Base-by-base conservation (phyloP, 495 filamentous ascomycete species). In the Jackrogersella multiformis region DNA sequence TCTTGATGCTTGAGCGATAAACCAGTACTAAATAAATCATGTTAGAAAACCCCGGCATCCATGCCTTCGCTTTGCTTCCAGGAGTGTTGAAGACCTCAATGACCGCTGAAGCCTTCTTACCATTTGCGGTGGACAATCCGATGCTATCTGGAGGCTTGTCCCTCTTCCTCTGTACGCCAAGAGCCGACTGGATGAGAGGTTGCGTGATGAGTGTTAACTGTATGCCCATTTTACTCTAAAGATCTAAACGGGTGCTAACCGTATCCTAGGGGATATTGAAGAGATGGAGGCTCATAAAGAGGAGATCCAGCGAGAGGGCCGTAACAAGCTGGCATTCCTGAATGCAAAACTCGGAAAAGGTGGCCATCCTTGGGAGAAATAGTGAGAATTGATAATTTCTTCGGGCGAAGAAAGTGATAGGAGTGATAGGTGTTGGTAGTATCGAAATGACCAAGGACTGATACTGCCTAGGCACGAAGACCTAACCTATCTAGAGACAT, bases 241-340 rank as follows among this genome's bases (percentile, higher is more conserved):
- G 21, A 8, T 20, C 16, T 5, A 10, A 24, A n/a, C n/a, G 9
- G 16, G 21, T 23, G 18, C 41, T 45, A 24, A 45, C 16, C 2
- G 34, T 41, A 41, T 52, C 24, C 10, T 36, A 65, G 61, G 61
- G 79, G 74, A 81, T 63, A 71, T 80, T 9, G 74, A 77, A 18
- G 77, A 80, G 73, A 65, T 81, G 56, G 74, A 79, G 59, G 42
- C 42, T 2, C 69, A 76, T 49, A 78, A 77, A 68, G 69, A 77
- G 16, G 76, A 79, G 41, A 80, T 81, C 52, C 56, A 66, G 9
- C 60, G 71, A 5, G 61, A 74, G 12, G 64, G 73, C 38, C 49
- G 77, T 38, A 52, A 79, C 56, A 78, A 66, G 57, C 28, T 42
- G 34, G 51, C 56, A 10, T 68, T 62, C 35, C 57, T 68, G 1